These are phyloP conservation scores for Debaryomyces coudertii DNA, from an alignment of 1,139 yeast genomes.

Conservation along the genomic window DNA sequence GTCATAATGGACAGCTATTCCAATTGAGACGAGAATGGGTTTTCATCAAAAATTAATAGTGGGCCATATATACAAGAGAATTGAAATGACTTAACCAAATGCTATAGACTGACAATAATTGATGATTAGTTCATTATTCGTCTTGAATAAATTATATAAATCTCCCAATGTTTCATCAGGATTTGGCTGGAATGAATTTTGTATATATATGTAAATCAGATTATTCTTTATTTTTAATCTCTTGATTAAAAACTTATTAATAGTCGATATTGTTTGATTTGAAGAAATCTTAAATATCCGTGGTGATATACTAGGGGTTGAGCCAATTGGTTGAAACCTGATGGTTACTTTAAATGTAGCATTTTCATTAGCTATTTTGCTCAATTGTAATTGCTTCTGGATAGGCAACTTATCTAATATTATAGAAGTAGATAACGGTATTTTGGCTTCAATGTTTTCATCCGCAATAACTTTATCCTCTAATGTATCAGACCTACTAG, in stretches of 20 bases:
- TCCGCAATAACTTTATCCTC: constrained; percentile 13
- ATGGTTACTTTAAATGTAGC: constrained; percentile 38
- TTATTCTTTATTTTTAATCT: constrained; percentile 35
- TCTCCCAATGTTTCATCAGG: constrained; percentile 60
- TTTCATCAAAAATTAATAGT: neutral
- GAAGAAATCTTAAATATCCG: constrained; percentile 51
- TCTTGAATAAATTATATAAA: constrained; percentile 45
- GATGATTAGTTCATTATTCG: constrained; percentile 54
- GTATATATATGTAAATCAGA: constrained; percentile 47
- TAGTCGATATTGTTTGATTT: constrained; percentile 48
- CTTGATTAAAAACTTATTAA: constrained; percentile 48
- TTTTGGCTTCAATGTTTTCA: constrained; percentile 16
- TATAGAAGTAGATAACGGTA: constrained; percentile 31
- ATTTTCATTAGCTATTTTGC: constrained; percentile 7
- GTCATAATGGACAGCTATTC: no score
- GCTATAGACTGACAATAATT: constrained; percentile 61
- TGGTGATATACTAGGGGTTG: constrained; percentile 54
- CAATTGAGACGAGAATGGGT: no score
- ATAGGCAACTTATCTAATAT: constrained; percentile 23
- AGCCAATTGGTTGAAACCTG: constrained; percentile 62
- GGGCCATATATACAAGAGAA: neutral
- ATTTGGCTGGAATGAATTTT: constrained; percentile 62
- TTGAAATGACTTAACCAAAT: constrained; percentile 44
- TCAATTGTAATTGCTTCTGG: constrained; percentile 18
- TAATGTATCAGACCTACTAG: constrained; percentile 12